These are phyloP conservation scores for Bondarzewia mesenterica DNA, from an alignment of 1,284 basidiomycete species.

Conservation along the genomic window DNA sequence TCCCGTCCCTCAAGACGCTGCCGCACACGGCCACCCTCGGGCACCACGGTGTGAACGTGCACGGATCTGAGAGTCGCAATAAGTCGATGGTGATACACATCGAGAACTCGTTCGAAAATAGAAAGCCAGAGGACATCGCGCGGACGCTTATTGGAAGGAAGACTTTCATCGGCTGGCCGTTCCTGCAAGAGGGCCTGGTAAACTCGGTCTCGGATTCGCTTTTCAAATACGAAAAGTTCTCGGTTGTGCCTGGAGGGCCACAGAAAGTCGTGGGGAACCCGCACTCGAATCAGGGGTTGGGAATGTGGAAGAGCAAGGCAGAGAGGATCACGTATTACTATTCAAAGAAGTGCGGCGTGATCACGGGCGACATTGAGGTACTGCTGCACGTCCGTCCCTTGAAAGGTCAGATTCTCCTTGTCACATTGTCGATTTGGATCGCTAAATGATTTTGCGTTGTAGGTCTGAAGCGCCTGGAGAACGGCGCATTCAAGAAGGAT, in stretches of 20 bases:
- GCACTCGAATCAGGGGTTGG: slow-evolving; percentile 58
- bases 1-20: slow-evolving; percentile 90
- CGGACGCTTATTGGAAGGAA: slow-evolving; percentile 68
- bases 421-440: slow-evolving; percentile 4
- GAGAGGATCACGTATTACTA: slow-evolving; percentile 80
- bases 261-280: slow-evolving; percentile 63
- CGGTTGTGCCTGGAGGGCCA: slow-evolving; percentile 43
- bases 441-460: not conserved
- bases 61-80: slow-evolving; percentile 84
- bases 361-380: slow-evolving; percentile 77
- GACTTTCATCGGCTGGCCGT: slow-evolving; percentile 89
- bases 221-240: slow-evolving; percentile 79
- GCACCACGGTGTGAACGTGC: slow-evolving; percentile 89
- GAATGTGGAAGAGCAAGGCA: slow-evolving; percentile 70
- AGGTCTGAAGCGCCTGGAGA: slow-evolving; percentile 86
- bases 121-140: slow-evolving; percentile 71
- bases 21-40: slow-evolving; percentile 74
- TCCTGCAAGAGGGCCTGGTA: slow-evolving; percentile 87
- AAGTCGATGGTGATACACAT: slow-evolving; percentile 91
- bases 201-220: slow-evolving; percentile 81
- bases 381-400: slow-evolving; percentile 80
- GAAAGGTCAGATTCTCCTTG: slow-evolving; percentile 56
- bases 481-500: slow-evolving; percentile 90
- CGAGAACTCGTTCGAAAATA: slow-evolving; percentile 63
- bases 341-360: slow-evolving; percentile 84